phyloP scores from a whole-genome alignment of 2,329 filamentous ascomycete genomes.

The Raffaelea deltoideospora region DNA sequence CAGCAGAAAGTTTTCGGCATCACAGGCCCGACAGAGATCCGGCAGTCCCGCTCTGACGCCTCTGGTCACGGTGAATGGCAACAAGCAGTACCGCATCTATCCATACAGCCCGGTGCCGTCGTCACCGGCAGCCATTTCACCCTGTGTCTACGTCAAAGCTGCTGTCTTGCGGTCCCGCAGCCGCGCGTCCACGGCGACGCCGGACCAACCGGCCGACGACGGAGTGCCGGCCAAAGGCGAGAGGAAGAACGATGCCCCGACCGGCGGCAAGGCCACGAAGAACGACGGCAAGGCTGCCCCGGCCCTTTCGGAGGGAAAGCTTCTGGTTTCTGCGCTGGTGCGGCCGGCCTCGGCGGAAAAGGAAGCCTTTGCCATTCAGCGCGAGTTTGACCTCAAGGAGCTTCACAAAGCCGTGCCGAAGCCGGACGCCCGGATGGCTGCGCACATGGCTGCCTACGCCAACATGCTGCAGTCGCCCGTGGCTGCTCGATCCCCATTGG shows the following conservation, averaged over 20 bases:
- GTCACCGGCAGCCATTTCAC: constrained; percentile 4
- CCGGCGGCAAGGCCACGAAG: background rate
- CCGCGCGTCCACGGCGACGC: background rate
- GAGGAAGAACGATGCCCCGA: background rate
- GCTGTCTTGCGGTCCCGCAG: background rate
- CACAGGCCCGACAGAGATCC: too few relatives aligned
- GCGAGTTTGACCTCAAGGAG: constrained; percentile 33
- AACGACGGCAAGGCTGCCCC: background rate
- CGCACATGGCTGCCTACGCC: constrained; percentile 3
- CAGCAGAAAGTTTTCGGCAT: too few relatives aligned
- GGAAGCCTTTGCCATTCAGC: constrained; percentile 31
- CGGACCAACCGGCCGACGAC: background rate
- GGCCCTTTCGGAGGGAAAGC: constrained; percentile 5
- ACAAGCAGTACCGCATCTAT: background rate
- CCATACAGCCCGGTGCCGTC: constrained; percentile 2
- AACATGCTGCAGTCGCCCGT: constrained; percentile 6
- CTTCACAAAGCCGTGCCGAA: constrained; percentile 30
- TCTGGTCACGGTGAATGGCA: constrained; percentile 1
- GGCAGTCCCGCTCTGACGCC: too few relatives aligned
- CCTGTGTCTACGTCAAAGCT: constrained; percentile 9
- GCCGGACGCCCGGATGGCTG: constrained; percentile 6
- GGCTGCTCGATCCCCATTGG: constrained; percentile 3
- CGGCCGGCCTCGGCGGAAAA: constrained; percentile 23
- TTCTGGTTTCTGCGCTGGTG: constrained; percentile 28
- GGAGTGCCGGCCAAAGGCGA: background rate